Evolutionary conservation across 2,329 filamentous ascomycete species (phyloP).

Genomic region (Periconia macrospinosa): DNA sequence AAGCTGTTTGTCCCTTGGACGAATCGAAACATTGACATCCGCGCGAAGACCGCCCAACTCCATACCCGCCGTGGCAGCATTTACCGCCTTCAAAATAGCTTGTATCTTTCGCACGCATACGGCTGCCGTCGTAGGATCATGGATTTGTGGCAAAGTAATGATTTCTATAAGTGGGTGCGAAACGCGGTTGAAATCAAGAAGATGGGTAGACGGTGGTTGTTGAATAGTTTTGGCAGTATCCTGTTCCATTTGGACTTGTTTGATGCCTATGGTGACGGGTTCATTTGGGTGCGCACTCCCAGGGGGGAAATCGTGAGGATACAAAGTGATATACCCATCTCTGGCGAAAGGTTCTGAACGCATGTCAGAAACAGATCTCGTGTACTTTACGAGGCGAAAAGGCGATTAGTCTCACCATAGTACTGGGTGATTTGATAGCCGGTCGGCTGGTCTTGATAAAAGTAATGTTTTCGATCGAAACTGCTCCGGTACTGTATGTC

Average conservation of each 20-base stretch:
- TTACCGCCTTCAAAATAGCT: constrained; percentile 73
- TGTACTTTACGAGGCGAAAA: not conserved
- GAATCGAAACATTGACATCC: constrained; percentile 93
- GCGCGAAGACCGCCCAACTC: constrained; percentile 87
- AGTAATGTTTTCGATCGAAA: constrained; percentile 98
- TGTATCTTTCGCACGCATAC: constrained; percentile 90
- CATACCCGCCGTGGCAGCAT: constrained; percentile 89
- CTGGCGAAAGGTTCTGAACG: constrained; percentile 61
- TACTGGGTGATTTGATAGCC: constrained; percentile 99
- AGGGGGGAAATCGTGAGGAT: constrained; percentile 62
- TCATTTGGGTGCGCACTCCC: constrained; percentile 77
- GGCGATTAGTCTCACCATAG: constrained; percentile 57
- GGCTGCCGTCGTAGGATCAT: constrained; percentile 82
- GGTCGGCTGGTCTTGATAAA: constrained; percentile 96
- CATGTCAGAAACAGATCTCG: not conserved
- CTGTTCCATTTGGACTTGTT: constrained; percentile 96
- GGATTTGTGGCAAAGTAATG: constrained; percentile 87
- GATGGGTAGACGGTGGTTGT: constrained; percentile 70
- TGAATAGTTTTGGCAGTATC: constrained; percentile 94
- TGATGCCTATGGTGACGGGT: constrained; percentile 75
- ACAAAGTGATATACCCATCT: constrained; percentile 72
- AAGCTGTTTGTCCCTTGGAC: constrained; percentile 47
- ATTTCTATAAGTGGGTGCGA: constrained; percentile 92
- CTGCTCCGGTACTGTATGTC: constrained; percentile 73
- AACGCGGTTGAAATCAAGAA: constrained; percentile 92